A percentile compares a stretch with the other conserved stretches of the same genome.
phyloP scores from a whole-genome alignment of 148 eudicot species.

The Chenopodium suecicum region DNA sequence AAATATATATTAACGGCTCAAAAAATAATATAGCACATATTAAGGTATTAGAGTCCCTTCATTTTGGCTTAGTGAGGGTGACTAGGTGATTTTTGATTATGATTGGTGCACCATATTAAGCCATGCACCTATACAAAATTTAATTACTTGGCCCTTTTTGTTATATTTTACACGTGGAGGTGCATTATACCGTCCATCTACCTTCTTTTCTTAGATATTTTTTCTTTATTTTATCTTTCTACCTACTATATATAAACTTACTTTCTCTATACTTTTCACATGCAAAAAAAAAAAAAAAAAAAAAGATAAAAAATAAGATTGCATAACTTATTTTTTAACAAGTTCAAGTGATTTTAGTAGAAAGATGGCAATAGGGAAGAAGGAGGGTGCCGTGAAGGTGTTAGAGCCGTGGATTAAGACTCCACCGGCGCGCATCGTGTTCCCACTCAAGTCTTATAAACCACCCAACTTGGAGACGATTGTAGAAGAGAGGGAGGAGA shows the following conservation, averaged over 20 bases:
- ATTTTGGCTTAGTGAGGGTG: background rate
- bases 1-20: background rate
- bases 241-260: background rate
- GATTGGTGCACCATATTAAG: background rate
- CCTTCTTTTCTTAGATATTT: constrained; percentile 1
- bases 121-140: background rate
- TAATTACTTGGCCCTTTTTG: background rate
- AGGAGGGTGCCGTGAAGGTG: background rate
- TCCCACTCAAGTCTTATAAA: constrained; percentile 1
- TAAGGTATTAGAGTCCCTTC: background rate
- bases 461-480: constrained; percentile 14
- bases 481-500: constrained; percentile 9
- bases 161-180: background rate
- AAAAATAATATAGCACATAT: background rate
- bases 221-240: background rate
- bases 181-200: background rate
- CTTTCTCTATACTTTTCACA: background rate
- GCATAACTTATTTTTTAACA: background rate
- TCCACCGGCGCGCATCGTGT: background rate
- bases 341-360: background rate
- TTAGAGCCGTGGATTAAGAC: constrained; percentile 16
- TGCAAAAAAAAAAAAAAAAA: background rate
- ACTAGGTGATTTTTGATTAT: background rate
- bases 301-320: background rate
- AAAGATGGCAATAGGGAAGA: constrained; percentile 4